Evolutionary conservation across 441 rosid species (phyloP).

Genomic region (Theobroma grandiflorum): DNA sequence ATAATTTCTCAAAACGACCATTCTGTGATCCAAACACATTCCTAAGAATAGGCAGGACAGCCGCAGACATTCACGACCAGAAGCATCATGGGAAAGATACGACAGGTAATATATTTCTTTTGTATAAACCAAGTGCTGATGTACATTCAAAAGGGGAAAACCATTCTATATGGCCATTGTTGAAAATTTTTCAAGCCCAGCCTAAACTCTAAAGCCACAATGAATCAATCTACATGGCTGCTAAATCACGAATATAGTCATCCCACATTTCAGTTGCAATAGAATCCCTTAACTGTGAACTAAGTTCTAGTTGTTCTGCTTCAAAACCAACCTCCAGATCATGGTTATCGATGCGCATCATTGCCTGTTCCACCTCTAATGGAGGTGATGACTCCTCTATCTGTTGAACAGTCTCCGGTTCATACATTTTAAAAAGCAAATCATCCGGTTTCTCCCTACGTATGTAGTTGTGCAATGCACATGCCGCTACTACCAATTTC

Average conservation of each 20-base stretch:
- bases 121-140: constrained; percentile 36
- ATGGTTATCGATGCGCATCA: constrained; percentile 42
- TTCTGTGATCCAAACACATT: too few relatives aligned
- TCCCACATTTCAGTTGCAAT: constrained; percentile 79
- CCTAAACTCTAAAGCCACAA: constrained; percentile 31
- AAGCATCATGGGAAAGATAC: neutral
- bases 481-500: constrained; percentile 87
- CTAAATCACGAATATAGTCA: constrained; percentile 59
- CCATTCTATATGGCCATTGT: constrained; percentile 18
- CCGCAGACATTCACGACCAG: neutral
- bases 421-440: constrained; percentile 64
- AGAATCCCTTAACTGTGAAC: constrained; percentile 68
- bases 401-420: constrained; percentile 43
- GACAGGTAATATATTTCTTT: constrained; percentile 26
- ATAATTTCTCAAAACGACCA: too few relatives aligned
- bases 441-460: constrained; percentile 87
- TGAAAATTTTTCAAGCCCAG: constrained; percentile 31
- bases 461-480: constrained; percentile 84
- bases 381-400: constrained; percentile 47
- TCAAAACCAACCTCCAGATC: constrained; percentile 49
- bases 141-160: constrained; percentile 32
- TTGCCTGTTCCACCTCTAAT: constrained; percentile 46
- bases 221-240: constrained; percentile 49
- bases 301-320: constrained; percentile 46
- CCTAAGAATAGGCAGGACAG: too few relatives aligned